Base-by-base conservation (phyloP, 2,329 filamentous ascomycete genomes). In the Cercospora sesami region DNA sequence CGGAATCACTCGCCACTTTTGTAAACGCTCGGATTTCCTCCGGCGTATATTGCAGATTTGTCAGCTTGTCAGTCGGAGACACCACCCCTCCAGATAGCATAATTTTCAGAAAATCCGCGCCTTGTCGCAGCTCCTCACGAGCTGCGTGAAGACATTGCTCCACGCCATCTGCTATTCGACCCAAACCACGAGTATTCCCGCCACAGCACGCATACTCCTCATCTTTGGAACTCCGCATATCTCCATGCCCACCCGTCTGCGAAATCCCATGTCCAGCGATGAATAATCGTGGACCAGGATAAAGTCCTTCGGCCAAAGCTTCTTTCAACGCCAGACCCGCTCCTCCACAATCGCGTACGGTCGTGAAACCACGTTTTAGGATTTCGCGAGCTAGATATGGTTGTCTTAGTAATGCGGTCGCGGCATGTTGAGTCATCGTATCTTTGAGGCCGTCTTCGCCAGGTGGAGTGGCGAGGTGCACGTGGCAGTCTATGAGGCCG, bases 81-180 rank as follows among this genome's bases (percentile, higher is more conserved):
- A 84, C 81, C 1, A 89, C 86, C 8, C 87, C 87, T 1, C 87
- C 86, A 5, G 82, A 82, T 0, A 80, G 80, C 86, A 88, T 88
- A 69, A 89, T 86, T 75, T 89, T 89, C 75, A 89, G 83, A 71
- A 89, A 88, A 72, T 89, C 85, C 0, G 85, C 84, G 1, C 87
- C 87, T 8, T 78, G 80, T 2, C 86, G 80, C 0, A 89, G 75
- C 73, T 88, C 83, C 62, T 87, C 85, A 2, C 87, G 80, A 0
- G 83, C 81, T 7, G 79, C 83, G 21, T 81, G 81, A 51, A 86
- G 78, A 69, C 86, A 88, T 55, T 85, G 83, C 0, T 85, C 79
- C 0, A 87, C 85, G 1, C 86, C 85, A 73, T 88, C 85, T 53
- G 81, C 83, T 1, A 87, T 77, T 7, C 81, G 77, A 1, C 83